Evolutionary conservation across 2,329 filamentous ascomycete species (phyloP).

Genomic region (Leptographium flavum): DNA sequence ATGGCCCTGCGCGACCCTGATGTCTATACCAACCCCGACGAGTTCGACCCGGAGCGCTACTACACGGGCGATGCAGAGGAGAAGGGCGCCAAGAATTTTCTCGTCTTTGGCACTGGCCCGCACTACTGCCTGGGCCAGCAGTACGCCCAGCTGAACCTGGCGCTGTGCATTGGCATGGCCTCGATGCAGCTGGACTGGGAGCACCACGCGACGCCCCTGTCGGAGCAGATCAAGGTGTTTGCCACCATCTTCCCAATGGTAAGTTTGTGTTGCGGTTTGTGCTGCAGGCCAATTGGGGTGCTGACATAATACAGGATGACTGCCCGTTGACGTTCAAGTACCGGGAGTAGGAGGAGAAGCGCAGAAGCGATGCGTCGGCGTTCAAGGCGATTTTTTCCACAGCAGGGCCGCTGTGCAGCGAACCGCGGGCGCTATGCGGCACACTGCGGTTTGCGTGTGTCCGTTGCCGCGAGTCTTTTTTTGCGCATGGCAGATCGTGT

Average conservation of each 20-base stretch:
- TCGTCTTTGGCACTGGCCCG: slow-evolving; percentile 89
- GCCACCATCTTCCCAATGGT: slow-evolving; percentile 97
- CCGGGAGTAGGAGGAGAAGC: slow-evolving; percentile 14
- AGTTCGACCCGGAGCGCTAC: slow-evolving; percentile 84
- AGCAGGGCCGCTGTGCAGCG: neutral
- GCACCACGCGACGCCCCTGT: slow-evolving; percentile 68
- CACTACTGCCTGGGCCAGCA: slow-evolving; percentile 94
- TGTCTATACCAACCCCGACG: slow-evolving; percentile 78
- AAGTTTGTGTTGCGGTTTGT: slow-evolving; percentile 19
- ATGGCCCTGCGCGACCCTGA: slow-evolving; percentile 84
- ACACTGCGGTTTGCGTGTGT: neutral
- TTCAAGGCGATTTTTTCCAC: neutral
- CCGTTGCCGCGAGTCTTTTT: neutral
- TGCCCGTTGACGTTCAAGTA: slow-evolving; percentile 62
- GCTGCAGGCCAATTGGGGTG: neutral
- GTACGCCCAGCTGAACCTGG: slow-evolving; percentile 81
- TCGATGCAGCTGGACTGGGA: slow-evolving; percentile 78
- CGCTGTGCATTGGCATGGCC: slow-evolving; percentile 80
- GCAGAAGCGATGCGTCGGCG: neutral
- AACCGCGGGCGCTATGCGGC: neutral
- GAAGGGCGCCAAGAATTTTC: slow-evolving; percentile 80
- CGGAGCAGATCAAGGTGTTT: slow-evolving; percentile 96
- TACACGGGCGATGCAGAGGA: slow-evolving; percentile 79
- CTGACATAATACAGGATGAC: slow-evolving; percentile 47
- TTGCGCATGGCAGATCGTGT: neutral